Evolutionary conservation across 2,329 filamentous ascomycete genomes (phyloP).

Genomic region (Aspergillus fumigatiaffinis): DNA sequence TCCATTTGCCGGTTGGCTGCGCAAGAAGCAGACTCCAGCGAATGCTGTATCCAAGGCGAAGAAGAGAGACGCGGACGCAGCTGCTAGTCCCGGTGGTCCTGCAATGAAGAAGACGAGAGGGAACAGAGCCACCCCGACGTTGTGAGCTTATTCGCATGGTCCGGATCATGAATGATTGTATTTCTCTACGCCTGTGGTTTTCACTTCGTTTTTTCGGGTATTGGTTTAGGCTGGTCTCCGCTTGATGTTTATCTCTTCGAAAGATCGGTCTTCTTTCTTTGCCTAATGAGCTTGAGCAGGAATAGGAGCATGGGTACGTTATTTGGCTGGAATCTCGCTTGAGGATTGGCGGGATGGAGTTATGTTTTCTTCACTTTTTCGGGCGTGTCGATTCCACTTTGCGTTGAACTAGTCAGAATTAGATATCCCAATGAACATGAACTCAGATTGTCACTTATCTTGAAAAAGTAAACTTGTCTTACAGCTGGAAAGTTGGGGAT

Average conservation of each 20-base stretch:
- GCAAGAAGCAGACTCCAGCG: conserved; percentile 33
- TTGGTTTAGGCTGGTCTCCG: background rate
- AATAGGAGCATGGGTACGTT: conserved; percentile 6
- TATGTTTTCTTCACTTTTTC: conserved; percentile 4
- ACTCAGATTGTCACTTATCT: background rate
- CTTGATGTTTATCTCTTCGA: conserved; percentile 1
- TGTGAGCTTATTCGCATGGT: conserved; percentile 4
- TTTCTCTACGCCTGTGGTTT: background rate
- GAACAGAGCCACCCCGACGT: conserved; percentile 11
- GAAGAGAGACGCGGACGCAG: conserved; percentile 33
- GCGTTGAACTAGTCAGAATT: conserved; percentile 8
- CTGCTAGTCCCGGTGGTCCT: conserved; percentile 23
- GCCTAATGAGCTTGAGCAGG: background rate
- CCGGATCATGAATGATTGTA: background rate
- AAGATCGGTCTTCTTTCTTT: conserved; percentile 1
- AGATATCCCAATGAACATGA: conserved; percentile 16
- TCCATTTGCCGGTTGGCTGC: conserved; percentile 40
- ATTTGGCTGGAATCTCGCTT: conserved; percentile 9
- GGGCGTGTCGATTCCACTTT: background rate
- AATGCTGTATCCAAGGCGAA: conserved; percentile 24
- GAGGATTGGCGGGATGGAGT: conserved; percentile 13
- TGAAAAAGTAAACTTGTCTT: background rate
- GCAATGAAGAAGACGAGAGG: conserved; percentile 30
- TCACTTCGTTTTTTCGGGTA: background rate
- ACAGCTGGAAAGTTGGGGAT: background rate